Base-by-base conservation (phyloP, 164 flowering plant species). In the Platanus orientalis region DNA sequence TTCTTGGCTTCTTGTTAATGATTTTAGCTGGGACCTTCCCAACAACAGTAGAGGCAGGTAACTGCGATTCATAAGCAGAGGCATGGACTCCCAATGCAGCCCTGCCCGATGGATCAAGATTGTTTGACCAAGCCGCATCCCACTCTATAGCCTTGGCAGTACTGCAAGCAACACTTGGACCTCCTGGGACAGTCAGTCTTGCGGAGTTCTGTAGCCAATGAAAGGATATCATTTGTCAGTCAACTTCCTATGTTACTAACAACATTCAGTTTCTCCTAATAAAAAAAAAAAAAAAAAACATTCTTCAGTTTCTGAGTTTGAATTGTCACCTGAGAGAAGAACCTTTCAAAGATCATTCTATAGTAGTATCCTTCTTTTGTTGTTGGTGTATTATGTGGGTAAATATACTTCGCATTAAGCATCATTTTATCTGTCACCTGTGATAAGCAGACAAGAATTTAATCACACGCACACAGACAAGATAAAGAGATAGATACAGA, bases 91-190 rank as follows among this genome's bases (percentile, higher is more conserved):
- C 98, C 6, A 87, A 47, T 7, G 97, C 92, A 61, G 96, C 97
- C 75, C 97, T 78, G 45, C 98, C 97, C 1, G 98, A 93, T 0
- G 98, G 98, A 60, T 93, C 98, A n/a, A 85, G 88, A 62, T 91
- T 89, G 25, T 83, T 83, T 0, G 91, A 79, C 98, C 98, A 94
- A 13, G 82, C 53, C 3, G 83, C 78, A 50, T 94, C 97, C 98
- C 98, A 94, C 51, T 84, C 96, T 0, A 90, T 68, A 25, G 98
- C 98, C 69, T 82, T 89, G 26, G 94, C 95, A 1, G 98, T 89
- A 79, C 92, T 87, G 77, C 98, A 94, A 7, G 98, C 97, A 13
- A 94, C 66, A 47, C 93, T 89, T n/a, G 97, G 80, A 29, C 98
- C 98, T 36, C 96, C 95, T 2, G 98, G 96, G 17, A 93, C 96